Evolutionary conservation across 805 yeast species (phyloP), one percentile per base, ranked within the genome.

Genomic region (Saturnispora halmiae): DNA sequence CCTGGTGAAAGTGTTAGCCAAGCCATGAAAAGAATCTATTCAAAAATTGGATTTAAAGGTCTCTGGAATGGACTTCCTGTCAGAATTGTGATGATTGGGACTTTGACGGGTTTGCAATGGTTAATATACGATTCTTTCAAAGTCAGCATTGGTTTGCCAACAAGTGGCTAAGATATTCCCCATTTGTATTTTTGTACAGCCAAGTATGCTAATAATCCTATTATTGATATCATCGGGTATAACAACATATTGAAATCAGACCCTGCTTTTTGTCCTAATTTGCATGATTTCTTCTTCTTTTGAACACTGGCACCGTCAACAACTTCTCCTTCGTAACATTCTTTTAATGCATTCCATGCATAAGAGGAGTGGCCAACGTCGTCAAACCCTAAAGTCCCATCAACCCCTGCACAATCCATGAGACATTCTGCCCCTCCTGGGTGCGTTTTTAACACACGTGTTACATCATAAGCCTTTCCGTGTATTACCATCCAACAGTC

Each of bases 31-130:
- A 75, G 92, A 55, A 88, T 90, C 54, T 90, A 88, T 61, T 60
- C 66, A 42, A 72, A 76, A 54, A 88, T 90, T 55, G 97, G 97
- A 2, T 90, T 90, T 58, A 64, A 56, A 15, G 98, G 97, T 14
- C 70, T 92, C 43, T 90, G 97, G 97, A 84, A 84, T 58, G 97
- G 98, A 33, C 74, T 90, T 46, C 82, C 87, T 14, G 92, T 87
- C 45, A 82, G 97, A 74, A 88, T 90, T 53, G 74, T 87, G 46
- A 90, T 92, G 98, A 77, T 92, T 61, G 97, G 97, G 69, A 90
- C 97, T 7, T 73, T 90, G 61, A 92, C 97, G 21, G 96, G 96
- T 47, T 75, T 82, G 73, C 98, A 90, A 69, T 90, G 97, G 97
- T 73, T 90, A 58, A 74, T 92, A 47, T 90, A 90, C 67, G 98